A percentile compares a stretch with the other conserved stretches of the same genome.
Conservation (phyloP, 2,329 filamentous ascomycete genomes). For the Aspergillus brunneoviolaceus region DNA sequence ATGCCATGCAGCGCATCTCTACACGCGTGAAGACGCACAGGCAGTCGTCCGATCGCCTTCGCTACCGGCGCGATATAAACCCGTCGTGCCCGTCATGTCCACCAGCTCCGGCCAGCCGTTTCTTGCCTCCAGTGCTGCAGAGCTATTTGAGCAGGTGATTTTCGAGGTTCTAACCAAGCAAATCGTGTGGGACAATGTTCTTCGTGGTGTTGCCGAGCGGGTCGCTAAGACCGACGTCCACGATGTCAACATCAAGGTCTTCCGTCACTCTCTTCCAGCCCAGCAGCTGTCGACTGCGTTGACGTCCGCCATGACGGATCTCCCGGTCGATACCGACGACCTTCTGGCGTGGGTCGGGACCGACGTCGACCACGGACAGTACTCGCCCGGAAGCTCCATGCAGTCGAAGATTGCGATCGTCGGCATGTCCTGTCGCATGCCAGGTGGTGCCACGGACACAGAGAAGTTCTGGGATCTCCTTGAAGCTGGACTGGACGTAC, state of each 20-base stretch:
- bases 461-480: no score
- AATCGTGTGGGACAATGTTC: constrained; percentile 9
- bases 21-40: no score
- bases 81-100: constrained; percentile 1
- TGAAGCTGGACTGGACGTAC: no score
- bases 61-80: background rate
- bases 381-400: background rate
- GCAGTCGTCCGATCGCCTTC: no score
- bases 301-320: background rate
- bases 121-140: background rate
- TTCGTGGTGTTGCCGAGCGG: constrained; percentile 6
- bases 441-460: no score
- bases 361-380: background rate
- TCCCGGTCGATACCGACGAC: constrained; percentile 4
- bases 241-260: constrained; percentile 7
- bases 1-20: constrained; percentile 33
- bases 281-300: constrained; percentile 4
- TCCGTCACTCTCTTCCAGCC: constrained; percentile 8
- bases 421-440: no score
- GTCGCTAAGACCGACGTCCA: background rate
- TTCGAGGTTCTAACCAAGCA: constrained; percentile 7
- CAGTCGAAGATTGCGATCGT: no score
- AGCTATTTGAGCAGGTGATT: constrained; percentile 7
- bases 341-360: constrained; percentile 4
- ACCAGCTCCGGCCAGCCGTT: constrained; percentile 4